phyloP scores from a whole-genome alignment of 1,284 basidiomycete genomes.

The Cutaneotrichosporon cavernicola region DNA sequence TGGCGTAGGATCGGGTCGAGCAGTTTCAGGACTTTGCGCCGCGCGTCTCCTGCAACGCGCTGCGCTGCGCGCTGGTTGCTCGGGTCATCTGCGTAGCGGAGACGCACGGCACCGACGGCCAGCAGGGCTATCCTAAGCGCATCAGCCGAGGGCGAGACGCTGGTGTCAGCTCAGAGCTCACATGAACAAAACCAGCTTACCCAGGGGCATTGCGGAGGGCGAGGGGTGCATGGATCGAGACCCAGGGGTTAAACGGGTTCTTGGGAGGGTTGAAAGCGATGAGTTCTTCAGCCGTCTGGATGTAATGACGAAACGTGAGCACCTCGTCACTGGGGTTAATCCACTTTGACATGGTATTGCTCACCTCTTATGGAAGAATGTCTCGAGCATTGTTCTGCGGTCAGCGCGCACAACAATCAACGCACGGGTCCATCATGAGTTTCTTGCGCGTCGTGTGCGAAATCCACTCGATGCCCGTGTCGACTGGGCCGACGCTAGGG shows the following conservation, averaged over 20 bases:
- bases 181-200: constrained; percentile 19
- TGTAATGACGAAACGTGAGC: constrained; percentile 46
- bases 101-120: constrained; percentile 44
- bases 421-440: constrained; percentile 38
- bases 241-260: constrained; percentile 46
- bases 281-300: constrained; percentile 40
- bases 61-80: constrained; percentile 33
- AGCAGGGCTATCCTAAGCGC: constrained; percentile 43
- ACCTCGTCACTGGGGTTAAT: constrained; percentile 38
- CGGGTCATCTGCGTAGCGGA: constrained; percentile 37
- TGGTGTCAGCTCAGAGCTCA: constrained; percentile 13
- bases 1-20: constrained; percentile 27
- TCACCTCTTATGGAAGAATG: constrained; percentile 13
- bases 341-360: background rate
- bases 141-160: constrained; percentile 34
- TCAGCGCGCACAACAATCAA: background rate
- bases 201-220: constrained; percentile 41
- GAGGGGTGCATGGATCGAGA: constrained; percentile 42
- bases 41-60: constrained; percentile 32
- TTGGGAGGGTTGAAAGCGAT: constrained; percentile 43
- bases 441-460: constrained; percentile 19
- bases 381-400: constrained; percentile 12
- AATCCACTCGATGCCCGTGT: constrained; percentile 24
- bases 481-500: background rate
- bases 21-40: constrained; percentile 30